Percentiles rank a stretch among this genome's conserved stretches.
These are phyloP conservation scores for Starmera stellimalicola DNA, from an alignment of 1,139 yeast genomes.

Conservation along the genomic window DNA sequence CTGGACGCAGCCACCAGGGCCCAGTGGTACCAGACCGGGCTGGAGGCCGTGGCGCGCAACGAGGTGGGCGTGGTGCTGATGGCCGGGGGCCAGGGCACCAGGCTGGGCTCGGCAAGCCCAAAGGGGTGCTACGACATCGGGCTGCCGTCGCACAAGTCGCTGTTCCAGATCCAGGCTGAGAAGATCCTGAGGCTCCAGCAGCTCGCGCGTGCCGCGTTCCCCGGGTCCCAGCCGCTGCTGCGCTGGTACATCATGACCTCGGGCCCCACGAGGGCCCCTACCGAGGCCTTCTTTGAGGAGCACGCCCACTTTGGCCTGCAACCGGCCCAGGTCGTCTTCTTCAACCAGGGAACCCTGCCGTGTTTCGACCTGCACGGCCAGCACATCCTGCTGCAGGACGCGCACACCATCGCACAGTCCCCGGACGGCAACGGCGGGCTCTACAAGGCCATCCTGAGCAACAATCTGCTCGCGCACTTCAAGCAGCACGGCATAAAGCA, in stretches of 20 bases:
- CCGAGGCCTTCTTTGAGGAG: constrained; percentile 60
- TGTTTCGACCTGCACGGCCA: constrained; percentile 69
- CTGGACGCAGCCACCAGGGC: constrained; percentile 21
- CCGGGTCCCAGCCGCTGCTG: constrained; percentile 27
- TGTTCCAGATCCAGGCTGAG: constrained; percentile 92
- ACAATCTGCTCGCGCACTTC: constrained; percentile 64
- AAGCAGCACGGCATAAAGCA: constrained; percentile 67
- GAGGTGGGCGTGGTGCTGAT: constrained; percentile 83
- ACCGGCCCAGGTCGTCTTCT: constrained; percentile 54
- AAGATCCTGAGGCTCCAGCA: constrained; percentile 57
- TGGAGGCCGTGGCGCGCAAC: constrained; percentile 55
- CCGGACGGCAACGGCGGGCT: constrained; percentile 99
- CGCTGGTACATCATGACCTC: constrained; percentile 96
- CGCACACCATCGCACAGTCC: constrained; percentile 58
- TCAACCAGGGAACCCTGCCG: constrained; percentile 94
- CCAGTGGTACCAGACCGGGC: constrained; percentile 53
- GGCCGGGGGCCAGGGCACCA: constrained; percentile 98
- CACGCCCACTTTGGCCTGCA: constrained; percentile 65
- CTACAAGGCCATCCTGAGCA: constrained; percentile 68
- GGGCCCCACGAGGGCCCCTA: constrained; percentile 71
- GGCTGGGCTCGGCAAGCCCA: constrained; percentile 83
- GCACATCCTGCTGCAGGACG: constrained; percentile 54
- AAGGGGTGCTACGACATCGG: constrained; percentile 90
- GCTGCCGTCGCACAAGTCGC: constrained; percentile 72
- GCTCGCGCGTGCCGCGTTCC: constrained; percentile 34